Conservation (phyloP, 306 rosid species). For the Abrus pulchellus region DNA sequence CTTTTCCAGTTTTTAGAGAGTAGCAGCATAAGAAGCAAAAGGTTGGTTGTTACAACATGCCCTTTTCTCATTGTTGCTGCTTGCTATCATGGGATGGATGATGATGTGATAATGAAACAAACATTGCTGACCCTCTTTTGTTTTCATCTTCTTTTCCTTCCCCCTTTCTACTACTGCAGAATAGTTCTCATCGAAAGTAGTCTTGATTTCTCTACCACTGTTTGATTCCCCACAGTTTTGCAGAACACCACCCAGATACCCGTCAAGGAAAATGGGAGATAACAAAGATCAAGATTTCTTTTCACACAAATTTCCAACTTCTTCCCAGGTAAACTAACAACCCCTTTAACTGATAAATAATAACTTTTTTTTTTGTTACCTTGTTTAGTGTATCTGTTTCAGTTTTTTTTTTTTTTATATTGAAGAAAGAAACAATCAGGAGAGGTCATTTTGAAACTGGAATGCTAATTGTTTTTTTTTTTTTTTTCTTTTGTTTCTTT, state of each 20-base stretch:
- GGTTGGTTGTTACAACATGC: constrained; percentile 21
- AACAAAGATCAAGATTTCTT: constrained; percentile 60
- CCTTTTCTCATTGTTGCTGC: constrained; percentile 25
- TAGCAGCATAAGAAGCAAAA: constrained; percentile 1
- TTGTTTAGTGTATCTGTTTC: too few species aligned
- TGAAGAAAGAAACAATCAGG: too few species aligned
- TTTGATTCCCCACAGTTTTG: constrained; percentile 57
- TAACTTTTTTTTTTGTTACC: too few species aligned
- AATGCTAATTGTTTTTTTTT: neutral
- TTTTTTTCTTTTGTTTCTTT: neutral
- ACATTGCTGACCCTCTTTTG: constrained; percentile 6
- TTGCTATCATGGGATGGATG: constrained; percentile 19
- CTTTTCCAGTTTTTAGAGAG: constrained; percentile 12
- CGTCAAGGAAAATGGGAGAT: constrained; percentile 54
- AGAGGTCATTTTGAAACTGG: too few species aligned
- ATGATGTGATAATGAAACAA: neutral
- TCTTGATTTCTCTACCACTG: constrained; percentile 48
- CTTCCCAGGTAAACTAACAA: constrained; percentile 67
- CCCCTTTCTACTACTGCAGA: neutral
- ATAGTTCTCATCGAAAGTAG: neutral
- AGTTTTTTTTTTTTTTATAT: too few species aligned
- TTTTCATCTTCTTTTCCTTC: neutral
- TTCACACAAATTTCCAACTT: constrained; percentile 66
- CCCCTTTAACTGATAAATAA: neutral
- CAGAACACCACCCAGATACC: constrained; percentile 29